Evolutionary conservation across 441 rosid species (phyloP).

Genomic region (Gossypium schwendimanii): DNA sequence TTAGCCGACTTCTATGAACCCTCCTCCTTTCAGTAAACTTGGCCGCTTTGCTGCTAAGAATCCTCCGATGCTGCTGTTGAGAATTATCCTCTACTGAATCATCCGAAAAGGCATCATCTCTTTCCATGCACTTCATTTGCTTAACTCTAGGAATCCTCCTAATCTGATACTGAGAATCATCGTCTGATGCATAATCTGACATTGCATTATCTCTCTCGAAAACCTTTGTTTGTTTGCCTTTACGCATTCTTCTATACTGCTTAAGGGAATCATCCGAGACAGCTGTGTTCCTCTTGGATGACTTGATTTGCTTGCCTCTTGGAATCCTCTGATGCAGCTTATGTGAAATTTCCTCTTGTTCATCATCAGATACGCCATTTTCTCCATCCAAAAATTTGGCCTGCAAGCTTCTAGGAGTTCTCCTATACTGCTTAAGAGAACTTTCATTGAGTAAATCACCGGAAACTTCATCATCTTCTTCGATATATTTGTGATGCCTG

Average conservation of each 20-base stretch:
- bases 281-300: conserved; percentile 35
- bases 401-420: conserved; percentile 33
- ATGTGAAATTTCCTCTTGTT: conserved; percentile 21
- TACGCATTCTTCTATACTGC: conserved; percentile 19
- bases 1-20: conserved; percentile 32
- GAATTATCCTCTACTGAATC: conserved; percentile 33
- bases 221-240: conserved; percentile 15
- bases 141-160: conserved; percentile 16
- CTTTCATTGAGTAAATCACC: conserved; percentile 39
- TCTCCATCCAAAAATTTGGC: conserved; percentile 21
- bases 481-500: conserved; percentile 23
- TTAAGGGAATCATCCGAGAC: conserved; percentile 37
- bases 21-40: conserved; percentile 20
- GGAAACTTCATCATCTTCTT: conserved; percentile 37
- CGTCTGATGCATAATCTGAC: conserved; percentile 27
- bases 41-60: conserved; percentile 23
- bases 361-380: conserved; percentile 32
- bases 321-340: conserved; percentile 21
- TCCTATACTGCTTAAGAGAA: conserved; percentile 28
- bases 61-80: conserved; percentile 13
- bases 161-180: conserved; percentile 11
- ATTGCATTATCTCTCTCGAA: conserved; percentile 10
- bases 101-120: conserved; percentile 39
- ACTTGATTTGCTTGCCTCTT: conserved; percentile 25
- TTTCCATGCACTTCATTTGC: conserved; percentile 23